phyloP scores from a whole-genome alignment of 176 grass and related monocot genomes.

The Triticum turgidum region DNA sequence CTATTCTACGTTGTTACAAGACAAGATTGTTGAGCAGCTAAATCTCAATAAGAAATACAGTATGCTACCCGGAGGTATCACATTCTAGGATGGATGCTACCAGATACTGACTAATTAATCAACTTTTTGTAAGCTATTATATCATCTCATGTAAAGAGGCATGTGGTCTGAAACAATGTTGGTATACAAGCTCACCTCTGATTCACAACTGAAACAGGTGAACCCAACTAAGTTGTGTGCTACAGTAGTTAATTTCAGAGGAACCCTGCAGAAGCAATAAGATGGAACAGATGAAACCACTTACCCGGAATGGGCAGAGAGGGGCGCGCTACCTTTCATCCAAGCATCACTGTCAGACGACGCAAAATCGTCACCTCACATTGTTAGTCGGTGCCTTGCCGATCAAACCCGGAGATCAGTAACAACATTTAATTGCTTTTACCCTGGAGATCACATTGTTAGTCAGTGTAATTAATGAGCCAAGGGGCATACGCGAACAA shows the following conservation, averaged over 20 bases:
- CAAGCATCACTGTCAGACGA: conserved; percentile 28
- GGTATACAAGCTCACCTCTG: not conserved
- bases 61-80: not conserved
- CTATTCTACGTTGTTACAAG: too few species aligned
- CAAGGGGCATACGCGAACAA: conserved; percentile 56
- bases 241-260: not conserved
- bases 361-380: too few species aligned
- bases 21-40: too few species aligned
- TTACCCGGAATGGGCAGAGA: conserved; percentile 64
- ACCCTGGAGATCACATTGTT: too few species aligned
- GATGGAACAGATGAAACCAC: not conserved
- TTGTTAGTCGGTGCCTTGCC: too few species aligned
- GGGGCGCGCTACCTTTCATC: conserved; percentile 45
- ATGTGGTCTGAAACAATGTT: not conserved
- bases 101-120: not conserved
- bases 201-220: too few species aligned
- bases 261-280: too few species aligned
- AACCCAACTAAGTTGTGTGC: not conserved
- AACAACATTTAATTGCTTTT: too few species aligned
- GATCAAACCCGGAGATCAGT: too few species aligned
- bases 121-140: not conserved
- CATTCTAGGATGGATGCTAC: too few species aligned
- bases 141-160: not conserved
- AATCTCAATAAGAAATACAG: too few species aligned
- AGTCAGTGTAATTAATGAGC: not conserved